Evolutionary conservation across 805 yeast genomes (phyloP).

Genomic region (Metschnikowia shivogae): DNA sequence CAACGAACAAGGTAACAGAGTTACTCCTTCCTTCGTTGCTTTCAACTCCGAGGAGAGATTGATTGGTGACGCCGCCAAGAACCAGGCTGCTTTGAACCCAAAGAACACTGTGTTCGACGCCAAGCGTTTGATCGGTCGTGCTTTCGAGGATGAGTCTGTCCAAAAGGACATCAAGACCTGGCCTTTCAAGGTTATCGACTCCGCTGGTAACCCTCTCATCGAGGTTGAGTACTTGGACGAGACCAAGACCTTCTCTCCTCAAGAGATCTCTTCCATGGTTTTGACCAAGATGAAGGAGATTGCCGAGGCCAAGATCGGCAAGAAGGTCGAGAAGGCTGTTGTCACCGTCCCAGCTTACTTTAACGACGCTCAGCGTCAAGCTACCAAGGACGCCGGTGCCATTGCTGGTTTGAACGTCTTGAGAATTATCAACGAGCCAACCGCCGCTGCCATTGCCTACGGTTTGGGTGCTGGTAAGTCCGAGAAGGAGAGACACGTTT

Average conservation of each 20-base stretch:
- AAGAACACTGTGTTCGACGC: slow-evolving; percentile 48
- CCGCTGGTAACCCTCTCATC: slow-evolving; percentile 44
- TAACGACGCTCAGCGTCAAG: slow-evolving; percentile 49
- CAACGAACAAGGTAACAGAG: slow-evolving; percentile 51
- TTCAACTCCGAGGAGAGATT: slow-evolving; percentile 47
- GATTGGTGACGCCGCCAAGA: slow-evolving; percentile 50
- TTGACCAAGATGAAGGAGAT: slow-evolving; percentile 55
- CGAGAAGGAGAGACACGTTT: slow-evolving; percentile 60
- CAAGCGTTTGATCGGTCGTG: slow-evolving; percentile 57
- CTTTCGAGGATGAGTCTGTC: slow-evolving; percentile 54
- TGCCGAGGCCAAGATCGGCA: slow-evolving; percentile 88
- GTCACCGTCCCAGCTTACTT: slow-evolving; percentile 49
- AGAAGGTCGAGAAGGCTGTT: slow-evolving; percentile 56
- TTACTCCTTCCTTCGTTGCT: slow-evolving; percentile 49
- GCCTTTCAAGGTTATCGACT: slow-evolving; percentile 45
- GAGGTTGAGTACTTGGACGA: slow-evolving; percentile 47
- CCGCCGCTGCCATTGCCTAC: slow-evolving; percentile 49
- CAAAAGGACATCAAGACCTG: slow-evolving; percentile 51
- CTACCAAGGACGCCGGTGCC: slow-evolving; percentile 51
- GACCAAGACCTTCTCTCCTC: slow-evolving; percentile 45
- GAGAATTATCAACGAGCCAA: slow-evolving; percentile 51
- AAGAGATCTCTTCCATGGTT: slow-evolving; percentile 48
- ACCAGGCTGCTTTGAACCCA: slow-evolving; percentile 50
- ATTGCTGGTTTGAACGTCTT: slow-evolving; percentile 48
- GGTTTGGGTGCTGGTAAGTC: slow-evolving; percentile 25